Conservation (phyloP, 2,329 filamentous ascomycete genomes). For the Botryotinia globosa region DNA sequence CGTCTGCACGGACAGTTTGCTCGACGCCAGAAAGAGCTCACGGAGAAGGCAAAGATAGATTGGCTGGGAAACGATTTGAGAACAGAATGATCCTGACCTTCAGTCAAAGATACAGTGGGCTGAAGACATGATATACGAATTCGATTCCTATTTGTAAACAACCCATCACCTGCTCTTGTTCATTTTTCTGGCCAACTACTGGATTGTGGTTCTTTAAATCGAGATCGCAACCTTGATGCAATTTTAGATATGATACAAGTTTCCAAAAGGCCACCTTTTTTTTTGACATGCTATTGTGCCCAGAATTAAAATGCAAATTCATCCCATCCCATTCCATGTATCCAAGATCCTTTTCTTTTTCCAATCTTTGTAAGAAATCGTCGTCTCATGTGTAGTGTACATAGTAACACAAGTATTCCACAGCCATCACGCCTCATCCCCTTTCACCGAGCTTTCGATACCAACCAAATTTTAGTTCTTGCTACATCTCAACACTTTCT, state of each 20-base stretch:
- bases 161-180: too few relatives aligned
- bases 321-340: neutral
- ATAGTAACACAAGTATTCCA: neutral
- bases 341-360: neutral
- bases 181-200: too few relatives aligned
- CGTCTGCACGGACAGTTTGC: too few relatives aligned
- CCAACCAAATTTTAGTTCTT: too few relatives aligned
- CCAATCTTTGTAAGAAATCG: neutral
- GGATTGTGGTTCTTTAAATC: too few relatives aligned
- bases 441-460: neutral
- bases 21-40: too few relatives aligned
- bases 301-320: neutral
- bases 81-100: too few relatives aligned
- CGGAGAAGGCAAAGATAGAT: too few relatives aligned
- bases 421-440: neutral
- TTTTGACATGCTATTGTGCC: neutral
- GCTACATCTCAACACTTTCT: neutral
- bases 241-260: conserved; percentile 3
- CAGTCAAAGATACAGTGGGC: too few relatives aligned
- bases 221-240: neutral
- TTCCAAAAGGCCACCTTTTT: neutral
- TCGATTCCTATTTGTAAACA: too few relatives aligned
- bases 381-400: neutral
- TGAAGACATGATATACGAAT: too few relatives aligned
- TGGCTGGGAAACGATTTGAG: too few relatives aligned